These are phyloP conservation scores for Globisporangium nodosum DNA, from an alignment of 352 stramenopile species.

Conservation along the genomic window DNA sequence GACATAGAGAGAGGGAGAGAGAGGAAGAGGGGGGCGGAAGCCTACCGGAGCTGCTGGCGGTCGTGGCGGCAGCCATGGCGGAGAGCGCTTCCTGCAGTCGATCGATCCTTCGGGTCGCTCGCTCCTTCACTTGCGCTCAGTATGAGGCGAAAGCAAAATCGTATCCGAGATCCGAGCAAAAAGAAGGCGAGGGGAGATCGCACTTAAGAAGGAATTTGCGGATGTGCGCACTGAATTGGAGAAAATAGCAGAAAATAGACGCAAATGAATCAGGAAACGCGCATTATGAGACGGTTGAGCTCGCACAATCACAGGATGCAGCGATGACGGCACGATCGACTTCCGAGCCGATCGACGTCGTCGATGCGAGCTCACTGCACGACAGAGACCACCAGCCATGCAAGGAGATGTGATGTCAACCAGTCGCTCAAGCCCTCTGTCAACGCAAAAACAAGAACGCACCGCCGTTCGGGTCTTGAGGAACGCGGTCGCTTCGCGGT, in stretches of 20 bases:
- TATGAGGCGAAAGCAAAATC: slow-evolving; percentile 3
- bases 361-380: too few species aligned
- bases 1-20: background rate
- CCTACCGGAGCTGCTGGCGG: slow-evolving; percentile 10
- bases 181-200: slow-evolving; percentile 1
- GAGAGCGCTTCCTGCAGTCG: background rate
- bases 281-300: background rate
- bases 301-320: background rate
- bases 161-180: background rate
- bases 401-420: too few species aligned
- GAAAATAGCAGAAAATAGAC: background rate
- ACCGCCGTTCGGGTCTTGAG: slow-evolving; percentile 8
- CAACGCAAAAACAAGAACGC: background rate
- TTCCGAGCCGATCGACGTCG: background rate
- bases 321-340: background rate
- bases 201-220: background rate
- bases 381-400: too few species aligned
- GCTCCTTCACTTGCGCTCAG: background rate
- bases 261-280: background rate
- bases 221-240: background rate
- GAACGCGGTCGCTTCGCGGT: slow-evolving; percentile 7
- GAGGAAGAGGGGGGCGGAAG: background rate
- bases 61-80: slow-evolving; percentile 10
- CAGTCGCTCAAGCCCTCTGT: too few species aligned
- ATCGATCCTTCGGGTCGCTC: too few species aligned